Conservation (phyloP, 2,329 filamentous ascomycete species). For the Aspergillus latus region DNA sequence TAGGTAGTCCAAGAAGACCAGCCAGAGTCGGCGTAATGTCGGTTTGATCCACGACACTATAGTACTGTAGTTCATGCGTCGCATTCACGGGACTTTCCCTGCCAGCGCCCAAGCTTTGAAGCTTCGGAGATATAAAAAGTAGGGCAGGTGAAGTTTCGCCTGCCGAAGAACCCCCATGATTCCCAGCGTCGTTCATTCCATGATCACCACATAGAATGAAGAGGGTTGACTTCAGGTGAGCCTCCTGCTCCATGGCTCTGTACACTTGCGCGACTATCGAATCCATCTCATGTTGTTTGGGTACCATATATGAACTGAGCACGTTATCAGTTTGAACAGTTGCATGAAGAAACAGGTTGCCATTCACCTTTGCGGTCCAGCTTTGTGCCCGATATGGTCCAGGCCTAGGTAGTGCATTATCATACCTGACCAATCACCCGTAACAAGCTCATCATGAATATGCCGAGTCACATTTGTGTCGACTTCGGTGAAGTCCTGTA, state of each 20-base stretch:
- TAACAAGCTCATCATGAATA: constrained; percentile 70
- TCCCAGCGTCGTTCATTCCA: constrained; percentile 99
- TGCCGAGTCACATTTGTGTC: constrained; percentile 97
- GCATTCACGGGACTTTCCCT: constrained; percentile 57
- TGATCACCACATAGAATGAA: constrained; percentile 90
- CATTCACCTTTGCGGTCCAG: constrained; percentile 73
- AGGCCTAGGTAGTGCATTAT: constrained; percentile 93
- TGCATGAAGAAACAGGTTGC: not conserved
- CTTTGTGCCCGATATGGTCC: constrained; percentile 97
- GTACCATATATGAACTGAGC: constrained; percentile 78
- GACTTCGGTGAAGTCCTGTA: constrained; percentile 92
- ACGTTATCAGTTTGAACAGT: constrained; percentile 19
- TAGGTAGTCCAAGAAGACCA: constrained; percentile 79
- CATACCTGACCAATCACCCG: constrained; percentile 86
- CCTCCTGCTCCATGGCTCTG: constrained; percentile 66
- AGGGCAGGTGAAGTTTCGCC: constrained; percentile 93
- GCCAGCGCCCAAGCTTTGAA: constrained; percentile 56
- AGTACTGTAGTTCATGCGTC: constrained; percentile 75
- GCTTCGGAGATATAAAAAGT: constrained; percentile 84
- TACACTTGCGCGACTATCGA: constrained; percentile 74
- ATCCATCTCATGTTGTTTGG: constrained; percentile 95
- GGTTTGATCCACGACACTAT: constrained; percentile 83
- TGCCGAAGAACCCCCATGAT: constrained; percentile 89
- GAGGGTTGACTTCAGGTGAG: constrained; percentile 73
- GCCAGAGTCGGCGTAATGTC: constrained; percentile 89